Conservation (phyloP, 2,329 filamentous ascomycete species). For the Fusarium tjaetaba region DNA sequence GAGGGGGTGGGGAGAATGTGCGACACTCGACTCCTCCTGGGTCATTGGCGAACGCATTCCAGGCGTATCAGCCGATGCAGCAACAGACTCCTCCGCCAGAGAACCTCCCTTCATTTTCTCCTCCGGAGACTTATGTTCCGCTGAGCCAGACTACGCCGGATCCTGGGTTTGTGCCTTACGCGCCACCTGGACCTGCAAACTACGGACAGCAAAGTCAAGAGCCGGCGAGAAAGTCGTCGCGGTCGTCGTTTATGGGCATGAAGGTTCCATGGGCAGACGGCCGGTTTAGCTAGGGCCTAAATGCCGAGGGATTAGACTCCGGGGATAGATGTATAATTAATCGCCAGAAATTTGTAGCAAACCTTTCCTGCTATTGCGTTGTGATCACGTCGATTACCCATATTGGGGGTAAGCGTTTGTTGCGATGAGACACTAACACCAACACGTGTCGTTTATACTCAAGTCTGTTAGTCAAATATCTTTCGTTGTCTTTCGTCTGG, state of each 20-base stretch:
- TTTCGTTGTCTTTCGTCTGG: rapidly evolving
- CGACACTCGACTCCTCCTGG: constrained; percentile 10
- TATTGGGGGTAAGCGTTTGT: neutral
- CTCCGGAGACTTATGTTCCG: neutral
- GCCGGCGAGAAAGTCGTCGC: neutral
- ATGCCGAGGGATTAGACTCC: neutral
- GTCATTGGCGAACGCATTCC: neutral
- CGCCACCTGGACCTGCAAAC: neutral
- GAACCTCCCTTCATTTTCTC: neutral
- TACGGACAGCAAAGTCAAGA: neutral
- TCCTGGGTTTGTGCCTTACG: constrained; percentile 1
- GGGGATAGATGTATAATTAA: neutral
- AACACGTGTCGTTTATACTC: rapidly evolving
- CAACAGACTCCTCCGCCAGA: neutral
- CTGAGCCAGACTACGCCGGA: neutral
- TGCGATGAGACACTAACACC: neutral
- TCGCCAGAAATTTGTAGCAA: no score
- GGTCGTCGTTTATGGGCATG: constrained; percentile 28
- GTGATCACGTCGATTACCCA: neutral
- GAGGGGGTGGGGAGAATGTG: neutral
- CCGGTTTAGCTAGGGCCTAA: neutral
- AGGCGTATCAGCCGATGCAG: constrained; percentile 11
- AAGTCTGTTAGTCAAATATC: neutral
- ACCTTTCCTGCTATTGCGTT: neutral
- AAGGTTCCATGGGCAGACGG: constrained; percentile 25